A percentile compares a stretch with the other conserved stretches of the same genome.
Conservation (phyloP, 768 basidiomycete genomes). For the Asterophora lycoperdoides region DNA sequence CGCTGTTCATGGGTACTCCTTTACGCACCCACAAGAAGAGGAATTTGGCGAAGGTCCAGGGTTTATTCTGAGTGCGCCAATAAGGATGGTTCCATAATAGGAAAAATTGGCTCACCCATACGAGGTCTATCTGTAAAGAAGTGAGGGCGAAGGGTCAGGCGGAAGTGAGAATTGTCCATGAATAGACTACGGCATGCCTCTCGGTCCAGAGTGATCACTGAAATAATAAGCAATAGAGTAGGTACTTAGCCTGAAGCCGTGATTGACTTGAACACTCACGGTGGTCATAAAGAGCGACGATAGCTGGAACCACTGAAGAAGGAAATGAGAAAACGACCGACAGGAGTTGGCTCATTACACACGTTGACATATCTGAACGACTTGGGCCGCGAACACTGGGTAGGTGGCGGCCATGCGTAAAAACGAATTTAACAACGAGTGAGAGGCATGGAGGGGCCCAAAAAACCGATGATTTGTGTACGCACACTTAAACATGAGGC, state of each 20-base stretch:
- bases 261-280: slow-evolving; percentile 11
- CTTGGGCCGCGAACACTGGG: slow-evolving; percentile 7
- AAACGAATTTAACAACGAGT: not conserved
- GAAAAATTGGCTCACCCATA: slow-evolving; percentile 18
- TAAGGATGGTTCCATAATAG: not conserved
- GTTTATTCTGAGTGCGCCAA: slow-evolving; percentile 16
- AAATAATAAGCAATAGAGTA: not conserved
- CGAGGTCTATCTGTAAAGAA: slow-evolving; percentile 20
- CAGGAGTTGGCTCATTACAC: not conserved
- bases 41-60: slow-evolving; percentile 19
- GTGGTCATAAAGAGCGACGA: slow-evolving; percentile 23
- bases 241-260: not conserved
- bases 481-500: not conserved
- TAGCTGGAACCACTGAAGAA: slow-evolving; percentile 17
- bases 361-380: slow-evolving; percentile 21
- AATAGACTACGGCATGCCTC: slow-evolving; percentile 17
- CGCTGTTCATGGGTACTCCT: not conserved
- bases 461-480: not conserved
- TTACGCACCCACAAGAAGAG: slow-evolving; percentile 22
- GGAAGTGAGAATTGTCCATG: no score
- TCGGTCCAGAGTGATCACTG: slow-evolving; percentile 27
- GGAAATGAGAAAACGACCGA: not conserved
- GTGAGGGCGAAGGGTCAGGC: not conserved
- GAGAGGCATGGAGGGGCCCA: slow-evolving; percentile 3
- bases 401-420: not conserved